A percentile compares a stretch with the other conserved stretches of the same genome.
phyloP scores from a whole-genome alignment of 352 stramenopile species.

The Phytophthora ohioensis region DNA sequence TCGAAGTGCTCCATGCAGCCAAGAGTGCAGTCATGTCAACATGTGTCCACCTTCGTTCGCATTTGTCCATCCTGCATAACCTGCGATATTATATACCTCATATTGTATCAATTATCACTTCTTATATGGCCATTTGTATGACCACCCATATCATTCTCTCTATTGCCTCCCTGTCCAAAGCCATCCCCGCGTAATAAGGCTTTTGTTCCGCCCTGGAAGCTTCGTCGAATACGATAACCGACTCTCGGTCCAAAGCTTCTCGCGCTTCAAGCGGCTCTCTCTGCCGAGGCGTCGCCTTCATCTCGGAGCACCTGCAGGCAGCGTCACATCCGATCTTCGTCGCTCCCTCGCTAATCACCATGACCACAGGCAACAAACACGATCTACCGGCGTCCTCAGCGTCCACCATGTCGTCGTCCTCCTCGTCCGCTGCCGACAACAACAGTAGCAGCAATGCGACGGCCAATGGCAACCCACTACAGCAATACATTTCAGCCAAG shows the following conservation, averaged over 20 bases:
- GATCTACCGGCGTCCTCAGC: slow-evolving; percentile 26
- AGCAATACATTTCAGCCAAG: slow-evolving; percentile 70
- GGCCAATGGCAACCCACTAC: slow-evolving; percentile 39
- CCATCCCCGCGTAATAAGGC: slow-evolving; percentile 6
- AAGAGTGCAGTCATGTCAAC: slow-evolving; percentile 7
- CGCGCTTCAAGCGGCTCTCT: slow-evolving; percentile 34
- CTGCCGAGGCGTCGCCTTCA: slow-evolving; percentile 35
- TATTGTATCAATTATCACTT: neutral
- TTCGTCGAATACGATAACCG: slow-evolving; percentile 15
- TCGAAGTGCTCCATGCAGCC: neutral
- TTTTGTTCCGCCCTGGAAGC: slow-evolving; percentile 27
- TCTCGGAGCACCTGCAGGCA: neutral
- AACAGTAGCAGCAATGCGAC: slow-evolving; percentile 21
- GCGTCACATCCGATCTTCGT: slow-evolving; percentile 18
- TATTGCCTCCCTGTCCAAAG: neutral
- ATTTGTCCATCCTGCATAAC: neutral
- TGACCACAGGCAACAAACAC: slow-evolving; percentile 51
- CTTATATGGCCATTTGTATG: neutral
- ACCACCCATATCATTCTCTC: slow-evolving; percentile 2
- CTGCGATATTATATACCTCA: slow-evolving; percentile 2
- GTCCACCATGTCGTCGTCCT: slow-evolving; percentile 14
- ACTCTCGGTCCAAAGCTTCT: slow-evolving; percentile 28
- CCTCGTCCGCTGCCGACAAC: slow-evolving; percentile 3
- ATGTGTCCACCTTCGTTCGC: slow-evolving; percentile 9
- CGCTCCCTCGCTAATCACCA: slow-evolving; percentile 7